These are phyloP conservation scores for Quercus parvula DNA, from an alignment of 306 rosid genomes.

Conservation along the genomic window DNA sequence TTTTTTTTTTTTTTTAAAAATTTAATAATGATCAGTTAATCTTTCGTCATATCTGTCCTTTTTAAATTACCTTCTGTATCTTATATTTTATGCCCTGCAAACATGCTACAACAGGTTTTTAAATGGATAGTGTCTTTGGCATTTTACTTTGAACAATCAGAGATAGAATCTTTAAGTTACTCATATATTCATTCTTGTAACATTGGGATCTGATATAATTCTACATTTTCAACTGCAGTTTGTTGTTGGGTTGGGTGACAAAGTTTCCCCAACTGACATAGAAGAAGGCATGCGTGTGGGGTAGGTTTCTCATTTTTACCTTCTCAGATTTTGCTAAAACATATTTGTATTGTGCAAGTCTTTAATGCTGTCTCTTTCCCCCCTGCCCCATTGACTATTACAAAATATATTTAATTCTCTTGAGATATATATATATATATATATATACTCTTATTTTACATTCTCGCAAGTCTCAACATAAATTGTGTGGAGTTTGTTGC, in stretches of 20 bases:
- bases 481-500: background rate
- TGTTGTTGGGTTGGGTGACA: constrained; percentile 98
- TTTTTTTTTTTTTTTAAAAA: background rate
- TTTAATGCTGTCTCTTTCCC: background rate
- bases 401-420: background rate
- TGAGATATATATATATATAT: too few species aligned
- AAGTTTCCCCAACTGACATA: constrained; percentile 98
- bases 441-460: background rate
- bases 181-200: background rate
- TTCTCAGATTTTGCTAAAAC: background rate
- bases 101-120: too few species aligned
- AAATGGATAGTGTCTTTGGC: background rate
- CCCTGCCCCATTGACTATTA: too few species aligned
- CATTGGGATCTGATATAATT: constrained; percentile 25
- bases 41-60: background rate
- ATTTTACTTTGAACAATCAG: background rate
- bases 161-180: background rate
- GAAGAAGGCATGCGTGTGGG: constrained; percentile 99
- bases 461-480: background rate
- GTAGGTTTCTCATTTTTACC: constrained; percentile 45
- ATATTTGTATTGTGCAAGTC: background rate
- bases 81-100: background rate
- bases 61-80: background rate
- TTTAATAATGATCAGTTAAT: background rate
- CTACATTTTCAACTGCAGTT: constrained; percentile 54